Base-by-base conservation (phyloP, 352 stramenopile genomes). In the Pythium scleroteichum region DNA sequence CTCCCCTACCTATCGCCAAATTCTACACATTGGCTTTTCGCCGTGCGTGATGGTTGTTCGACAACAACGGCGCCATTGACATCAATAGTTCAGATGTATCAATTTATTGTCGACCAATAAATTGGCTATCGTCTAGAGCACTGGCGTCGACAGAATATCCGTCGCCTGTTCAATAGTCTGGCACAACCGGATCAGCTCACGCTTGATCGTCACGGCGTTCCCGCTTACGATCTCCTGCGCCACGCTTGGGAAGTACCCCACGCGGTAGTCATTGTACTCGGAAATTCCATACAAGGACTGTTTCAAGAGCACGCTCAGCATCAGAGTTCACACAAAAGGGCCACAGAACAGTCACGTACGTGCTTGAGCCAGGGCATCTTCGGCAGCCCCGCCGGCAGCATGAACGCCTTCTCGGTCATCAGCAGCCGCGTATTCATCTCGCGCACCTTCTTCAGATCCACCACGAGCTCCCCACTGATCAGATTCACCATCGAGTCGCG, bases 331-430 rank as follows among this genome's bases (percentile, higher is more conserved):
- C 9, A 26, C 49, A 49, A 22, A 52, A 38, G n/a, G n/a, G n/a
- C n/a, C 13, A 55, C 13, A 20, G 38, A 50, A 40, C 1, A 22
- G 8, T 33, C 10, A 85, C 81, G 61, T 83, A 90, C 81, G 47
- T 92, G 85, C 52, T 92, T 92, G 62, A 92, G 68, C 85, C 85
- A 94, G 14, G 85, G 85, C 71, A 87, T 90, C 49, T 84, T 73
- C 0, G 73, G 75, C 40, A 91, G 64, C 9, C 82, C 85, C 1
- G 73, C 69, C 1, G 85, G 80, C 8, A 94, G 71, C 53, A 92
- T 42, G 64, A 94, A 94, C 39, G 85, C 79, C 59, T 82, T 87
- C 53, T 94, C 82, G 4, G 85, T 87, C 71, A 90, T 87, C 47
- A 92, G 79, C 54, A 94, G 52, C 3, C 85, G 82, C 53, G 85